Conservation (phyloP, 805 yeast species). For the Candida boidinii region DNA sequence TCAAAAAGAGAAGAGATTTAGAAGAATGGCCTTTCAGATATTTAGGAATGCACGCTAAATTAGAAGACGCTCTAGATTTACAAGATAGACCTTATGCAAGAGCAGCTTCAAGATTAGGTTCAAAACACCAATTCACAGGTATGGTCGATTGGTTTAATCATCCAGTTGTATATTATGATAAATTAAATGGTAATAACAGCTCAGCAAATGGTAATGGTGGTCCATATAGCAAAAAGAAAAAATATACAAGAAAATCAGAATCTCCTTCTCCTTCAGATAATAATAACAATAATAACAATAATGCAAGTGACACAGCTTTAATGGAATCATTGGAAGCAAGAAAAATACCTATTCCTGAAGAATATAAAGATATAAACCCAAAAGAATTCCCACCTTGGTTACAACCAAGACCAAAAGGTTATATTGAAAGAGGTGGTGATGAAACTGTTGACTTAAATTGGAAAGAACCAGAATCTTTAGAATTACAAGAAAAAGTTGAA, state of each 20-base stretch:
- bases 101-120: constrained; percentile 69
- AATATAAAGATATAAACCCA: constrained; percentile 30
- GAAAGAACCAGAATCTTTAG: constrained; percentile 33
- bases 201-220: constrained; percentile 14
- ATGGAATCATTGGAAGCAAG: constrained; percentile 6
- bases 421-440: constrained; percentile 76
- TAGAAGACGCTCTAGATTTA: constrained; percentile 70
- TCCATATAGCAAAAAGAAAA: constrained; percentile 14
- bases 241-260: constrained; percentile 10
- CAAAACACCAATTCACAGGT: constrained; percentile 65
- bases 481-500: constrained; percentile 27
- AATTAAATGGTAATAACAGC: constrained; percentile 11
- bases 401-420: constrained; percentile 72
- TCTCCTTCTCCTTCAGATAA: constrained; percentile 14
- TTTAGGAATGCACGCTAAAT: constrained; percentile 62
- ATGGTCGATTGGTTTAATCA: constrained; percentile 57
- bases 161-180: constrained; percentile 59
- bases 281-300: constrained; percentile 7
- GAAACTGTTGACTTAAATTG: constrained; percentile 60
- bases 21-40: constrained; percentile 82
- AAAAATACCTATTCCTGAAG: constrained; percentile 32
- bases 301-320: too few species aligned
- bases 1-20: constrained; percentile 39
- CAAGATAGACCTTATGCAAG: constrained; percentile 77
- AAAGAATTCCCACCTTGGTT: constrained; percentile 64